Evolutionary conservation across 2,329 filamentous ascomycete genomes (phyloP), one percentile per base, ranked within the genome.

Genomic region (Paraphaeosphaeria sporulosa): DNA sequence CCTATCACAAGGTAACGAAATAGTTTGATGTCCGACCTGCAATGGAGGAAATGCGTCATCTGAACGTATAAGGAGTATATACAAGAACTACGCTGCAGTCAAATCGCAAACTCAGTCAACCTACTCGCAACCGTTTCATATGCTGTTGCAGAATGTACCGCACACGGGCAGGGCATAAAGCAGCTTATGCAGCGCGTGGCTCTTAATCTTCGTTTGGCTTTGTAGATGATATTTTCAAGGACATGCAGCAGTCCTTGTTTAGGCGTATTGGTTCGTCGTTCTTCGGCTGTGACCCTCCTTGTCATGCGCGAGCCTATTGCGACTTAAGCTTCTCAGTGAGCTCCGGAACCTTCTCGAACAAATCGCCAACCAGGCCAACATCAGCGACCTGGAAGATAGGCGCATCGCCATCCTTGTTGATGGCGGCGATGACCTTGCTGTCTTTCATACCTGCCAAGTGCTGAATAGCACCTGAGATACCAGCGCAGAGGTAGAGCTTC

Each of bases 391-490:
- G 95, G 85, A 99, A 99, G 71, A 99, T 99, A 32, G 95, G 95
- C 59, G 95, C 95, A 79, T 99, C 95, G 4, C 89, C 84, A 75
- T 99, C 95, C 84, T 99, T 99, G 85, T 99, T 99, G 76, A 99
- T 98, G 15, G 93, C 93, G 23, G 94, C 95, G 82, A 99, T 99
- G 60, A 99, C 95, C 84, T 99, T 99, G 84, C 93, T 97, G 77
- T 99, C 95, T 86, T 99, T 99, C 95, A 99, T 99, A 76, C 95
- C 95, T 34, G 95, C 95, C 80, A 99, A 81, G 84, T 99, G 95
- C 82, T 99, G 95, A 70, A 99, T 99, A 23, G 95, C 95, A 56
- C 95, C 95, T 9, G 93, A 97, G 71, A 99, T 98, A 74, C 95
- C 95, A 13, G 94, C 94, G 56, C 93, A 96, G 69, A 99, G 86